A percentile compares a stretch with the other conserved stretches of the same genome.
phyloP scores from a whole-genome alignment of 1,284 basidiomycete genomes.

The Cryptococcus amylolentus region DNA sequence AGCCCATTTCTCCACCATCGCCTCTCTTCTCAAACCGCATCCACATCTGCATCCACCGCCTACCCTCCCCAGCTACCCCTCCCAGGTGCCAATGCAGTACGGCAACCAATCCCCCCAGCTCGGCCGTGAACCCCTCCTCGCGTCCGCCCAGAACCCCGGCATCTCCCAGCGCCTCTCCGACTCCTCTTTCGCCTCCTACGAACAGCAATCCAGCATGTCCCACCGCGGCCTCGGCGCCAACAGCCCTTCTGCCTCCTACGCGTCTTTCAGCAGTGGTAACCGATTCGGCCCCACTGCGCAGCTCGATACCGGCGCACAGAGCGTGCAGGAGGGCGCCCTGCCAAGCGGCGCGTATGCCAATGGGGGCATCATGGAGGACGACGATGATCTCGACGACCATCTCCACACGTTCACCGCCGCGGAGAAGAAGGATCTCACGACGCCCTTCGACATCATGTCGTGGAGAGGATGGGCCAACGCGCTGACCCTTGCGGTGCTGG shows the following conservation, averaged over 20 bases:
- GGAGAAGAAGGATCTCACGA: conserved; percentile 29
- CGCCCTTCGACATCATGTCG: conserved; percentile 50
- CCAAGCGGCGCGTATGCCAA: background rate
- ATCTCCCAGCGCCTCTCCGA: conserved; percentile 37
- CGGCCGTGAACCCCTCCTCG: conserved; percentile 36
- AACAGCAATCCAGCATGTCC: conserved; percentile 18
- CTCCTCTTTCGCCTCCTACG: conserved; percentile 31
- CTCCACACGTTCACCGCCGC: conserved; percentile 57
- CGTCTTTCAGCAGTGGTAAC: conserved; percentile 16
- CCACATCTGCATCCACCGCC: background rate
- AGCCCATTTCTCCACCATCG: background rate
- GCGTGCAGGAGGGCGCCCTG: no score
- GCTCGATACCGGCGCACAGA: conserved; percentile 6
- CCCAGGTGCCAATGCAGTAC: conserved; percentile 7
- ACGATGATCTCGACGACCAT: conserved; percentile 54
- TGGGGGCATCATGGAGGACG: conserved; percentile 22
- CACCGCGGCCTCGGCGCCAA: conserved; percentile 5
- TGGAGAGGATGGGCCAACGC: conserved; percentile 55
- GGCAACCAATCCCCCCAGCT: conserved; percentile 13
- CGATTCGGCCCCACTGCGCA: conserved; percentile 26
- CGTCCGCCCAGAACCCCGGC: conserved; percentile 30
- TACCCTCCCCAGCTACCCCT: background rate
- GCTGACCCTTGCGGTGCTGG: conserved; percentile 52
- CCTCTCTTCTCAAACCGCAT: background rate
- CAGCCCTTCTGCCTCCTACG: conserved; percentile 4